A percentile compares a stretch with the other conserved stretches of the same genome.
These are phyloP conservation scores for Paraphaeosphaeria minitans DNA, from an alignment of 2,329 filamentous ascomycete species.

Conservation along the genomic window DNA sequence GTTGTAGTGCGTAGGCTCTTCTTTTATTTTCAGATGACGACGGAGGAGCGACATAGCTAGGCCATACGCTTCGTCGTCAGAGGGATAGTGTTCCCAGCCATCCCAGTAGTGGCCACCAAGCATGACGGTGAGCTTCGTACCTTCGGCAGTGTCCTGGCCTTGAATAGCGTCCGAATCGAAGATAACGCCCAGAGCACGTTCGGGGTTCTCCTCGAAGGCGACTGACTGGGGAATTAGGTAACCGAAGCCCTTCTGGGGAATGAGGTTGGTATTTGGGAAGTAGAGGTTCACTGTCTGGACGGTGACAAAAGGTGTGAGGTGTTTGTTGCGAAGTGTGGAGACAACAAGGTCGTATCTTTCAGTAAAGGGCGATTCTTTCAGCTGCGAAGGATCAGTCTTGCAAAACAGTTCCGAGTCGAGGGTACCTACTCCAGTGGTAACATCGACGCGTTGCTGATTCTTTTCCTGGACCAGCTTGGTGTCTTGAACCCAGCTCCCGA, in stretches of 20 bases:
- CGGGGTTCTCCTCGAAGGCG: slow-evolving; percentile 74
- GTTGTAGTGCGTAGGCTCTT: slow-evolving; percentile 64
- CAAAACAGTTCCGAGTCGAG: background rate
- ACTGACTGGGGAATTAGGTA: slow-evolving; percentile 85
- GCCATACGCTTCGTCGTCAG: slow-evolving; percentile 66
- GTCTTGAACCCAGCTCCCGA: slow-evolving; percentile 34
- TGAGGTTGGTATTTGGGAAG: slow-evolving; percentile 69
- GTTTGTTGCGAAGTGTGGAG: slow-evolving; percentile 49
- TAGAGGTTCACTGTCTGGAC: slow-evolving; percentile 94
- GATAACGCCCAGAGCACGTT: slow-evolving; percentile 85
- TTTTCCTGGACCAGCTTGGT: slow-evolving; percentile 21
- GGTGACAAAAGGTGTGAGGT: slow-evolving; percentile 68
- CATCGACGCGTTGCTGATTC: slow-evolving; percentile 23
- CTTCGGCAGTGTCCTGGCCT: slow-evolving; percentile 62
- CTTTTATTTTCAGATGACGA: slow-evolving; percentile 75
- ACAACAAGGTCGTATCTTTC: slow-evolving; percentile 37
- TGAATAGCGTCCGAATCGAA: slow-evolving; percentile 77
- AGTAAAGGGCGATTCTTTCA: slow-evolving; percentile 17
- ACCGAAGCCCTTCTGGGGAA: slow-evolving; percentile 77
- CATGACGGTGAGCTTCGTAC: slow-evolving; percentile 92
- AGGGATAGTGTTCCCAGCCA: slow-evolving; percentile 64
- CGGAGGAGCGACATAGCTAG: slow-evolving; percentile 74
- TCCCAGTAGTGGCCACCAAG: slow-evolving; percentile 94
- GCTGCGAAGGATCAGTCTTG: slow-evolving; percentile 23
- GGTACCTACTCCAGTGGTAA: slow-evolving; percentile 32